Percentiles rank a stretch among this genome's conserved stretches.
Evolutionary conservation across 2,329 filamentous ascomycete genomes (phyloP).

Genomic region (Phyllosticta citrichinensis): DNA sequence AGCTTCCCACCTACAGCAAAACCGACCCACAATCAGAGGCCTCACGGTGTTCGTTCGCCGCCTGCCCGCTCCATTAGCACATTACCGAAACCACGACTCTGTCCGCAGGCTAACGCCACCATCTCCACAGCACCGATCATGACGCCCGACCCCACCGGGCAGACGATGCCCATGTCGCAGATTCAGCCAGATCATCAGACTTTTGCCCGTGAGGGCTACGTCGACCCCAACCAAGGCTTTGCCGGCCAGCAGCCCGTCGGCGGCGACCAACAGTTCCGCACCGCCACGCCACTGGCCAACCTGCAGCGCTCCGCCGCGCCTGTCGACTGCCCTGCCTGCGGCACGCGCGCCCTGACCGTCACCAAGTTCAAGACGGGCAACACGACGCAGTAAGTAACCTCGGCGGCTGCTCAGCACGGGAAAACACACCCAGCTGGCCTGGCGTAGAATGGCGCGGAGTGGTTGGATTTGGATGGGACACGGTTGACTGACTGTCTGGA

Average conservation of each 20-base stretch:
- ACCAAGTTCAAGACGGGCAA: conserved; percentile 27
- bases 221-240: conserved; percentile 14
- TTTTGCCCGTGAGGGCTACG: conserved; percentile 9
- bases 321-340: conserved; percentile 40
- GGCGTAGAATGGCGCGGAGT: not conserved
- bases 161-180: conserved; percentile 2
- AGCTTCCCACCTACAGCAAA: not conserved
- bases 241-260: conserved; percentile 27
- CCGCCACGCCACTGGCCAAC: conserved; percentile 23
- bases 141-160: conserved; percentile 3
- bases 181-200: conserved; percentile 9
- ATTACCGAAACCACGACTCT: not conserved
- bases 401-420: not conserved
- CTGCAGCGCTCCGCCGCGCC: conserved; percentile 29
- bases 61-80: not conserved
- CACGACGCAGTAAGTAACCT: conserved; percentile 31
- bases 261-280: conserved; percentile 21
- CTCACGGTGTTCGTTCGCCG: not conserved
- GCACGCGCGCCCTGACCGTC: conserved; percentile 30
- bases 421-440: not conserved
- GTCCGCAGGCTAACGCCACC: not conserved
- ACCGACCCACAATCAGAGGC: not conserved
- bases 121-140: not conserved
- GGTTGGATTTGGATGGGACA: no score
- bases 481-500: not conserved